Percentiles rank a stretch among this genome's conserved stretches.
Conservation (phyloP, 768 basidiomycete genomes). For the Phylloporus rhodoxanthus region DNA sequence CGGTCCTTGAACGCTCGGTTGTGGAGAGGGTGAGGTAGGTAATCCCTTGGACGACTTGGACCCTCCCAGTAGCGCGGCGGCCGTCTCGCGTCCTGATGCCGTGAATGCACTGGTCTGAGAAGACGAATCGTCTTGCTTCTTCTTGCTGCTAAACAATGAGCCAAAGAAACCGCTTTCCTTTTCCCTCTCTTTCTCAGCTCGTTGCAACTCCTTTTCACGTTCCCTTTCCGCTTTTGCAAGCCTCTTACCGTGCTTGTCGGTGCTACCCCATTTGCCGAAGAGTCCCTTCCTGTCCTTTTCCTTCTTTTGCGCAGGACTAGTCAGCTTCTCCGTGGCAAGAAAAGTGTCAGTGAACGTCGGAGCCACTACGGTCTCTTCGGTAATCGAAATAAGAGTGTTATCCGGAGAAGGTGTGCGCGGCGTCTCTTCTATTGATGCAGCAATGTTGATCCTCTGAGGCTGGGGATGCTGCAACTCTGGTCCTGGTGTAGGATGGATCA, state of each 20-base stretch:
- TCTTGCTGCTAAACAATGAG: constrained; percentile 80
- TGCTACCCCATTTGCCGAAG: constrained; percentile 55
- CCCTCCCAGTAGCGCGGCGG: constrained; percentile 77
- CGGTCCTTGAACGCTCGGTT: constrained; percentile 32
- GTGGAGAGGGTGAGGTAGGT: constrained; percentile 56
- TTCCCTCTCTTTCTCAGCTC: constrained; percentile 41
- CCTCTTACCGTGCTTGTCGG: constrained; percentile 59
- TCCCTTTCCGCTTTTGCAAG: constrained; percentile 38
- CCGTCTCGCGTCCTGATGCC: constrained; percentile 74
- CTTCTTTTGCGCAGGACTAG: constrained; percentile 40
- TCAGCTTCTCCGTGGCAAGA: constrained; percentile 12
- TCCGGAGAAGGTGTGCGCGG: constrained; percentile 61
- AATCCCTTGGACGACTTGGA: constrained; percentile 73
- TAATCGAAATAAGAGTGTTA: constrained; percentile 22
- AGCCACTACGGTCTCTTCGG: constrained; percentile 23
- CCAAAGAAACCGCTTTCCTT: constrained; percentile 85
- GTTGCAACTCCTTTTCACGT: constrained; percentile 42
- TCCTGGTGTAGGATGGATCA: constrained; percentile 32
- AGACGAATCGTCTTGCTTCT: constrained; percentile 74
- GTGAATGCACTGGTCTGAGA: constrained; percentile 31
- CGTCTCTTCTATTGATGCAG: constrained; percentile 28
- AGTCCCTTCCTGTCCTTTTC: constrained; percentile 73
- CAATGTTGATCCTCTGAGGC: constrained; percentile 46
- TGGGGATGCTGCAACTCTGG: constrained; percentile 59
- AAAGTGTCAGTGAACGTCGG: constrained; percentile 23